These are phyloP conservation scores for Esteya vermicola DNA, from an alignment of 2,329 filamentous ascomycete species.

Conservation along the genomic window DNA sequence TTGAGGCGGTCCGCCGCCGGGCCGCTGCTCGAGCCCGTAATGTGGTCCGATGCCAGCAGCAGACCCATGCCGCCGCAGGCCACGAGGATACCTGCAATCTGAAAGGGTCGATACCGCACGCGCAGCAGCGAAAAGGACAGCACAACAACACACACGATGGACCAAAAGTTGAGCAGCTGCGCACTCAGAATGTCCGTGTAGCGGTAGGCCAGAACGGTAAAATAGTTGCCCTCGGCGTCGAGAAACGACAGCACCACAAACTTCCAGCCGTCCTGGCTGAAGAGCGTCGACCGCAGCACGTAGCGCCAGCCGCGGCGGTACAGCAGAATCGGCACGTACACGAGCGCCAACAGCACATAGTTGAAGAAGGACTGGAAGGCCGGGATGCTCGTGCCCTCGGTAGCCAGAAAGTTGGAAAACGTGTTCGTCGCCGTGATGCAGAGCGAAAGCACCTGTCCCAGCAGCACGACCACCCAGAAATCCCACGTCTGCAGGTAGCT, in stretches of 20 bases:
- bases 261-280: slow-evolving; percentile 74
- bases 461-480: slow-evolving; percentile 70
- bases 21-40: slow-evolving; percentile 61
- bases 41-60: slow-evolving; percentile 74
- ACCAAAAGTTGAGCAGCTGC: slow-evolving; percentile 97
- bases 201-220: slow-evolving; percentile 85
- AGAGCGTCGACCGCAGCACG: slow-evolving; percentile 46
- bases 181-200: slow-evolving; percentile 86
- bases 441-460: slow-evolving; percentile 76
- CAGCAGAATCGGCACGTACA: slow-evolving; percentile 71
- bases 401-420: slow-evolving; percentile 61
- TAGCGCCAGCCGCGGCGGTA: slow-evolving; percentile 64
- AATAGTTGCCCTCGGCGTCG: slow-evolving; percentile 96
- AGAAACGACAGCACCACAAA: slow-evolving; percentile 86
- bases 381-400: slow-evolving; percentile 61
- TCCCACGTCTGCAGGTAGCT: slow-evolving; percentile 71
- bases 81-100: slow-evolving; percentile 75
- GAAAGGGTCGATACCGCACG: slow-evolving; percentile 80
- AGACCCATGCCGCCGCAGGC: slow-evolving; percentile 86
- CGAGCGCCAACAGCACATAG: slow-evolving; percentile 67
- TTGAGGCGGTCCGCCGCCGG: slow-evolving; percentile 60
- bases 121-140: slow-evolving; percentile 70
- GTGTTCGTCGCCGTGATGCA: slow-evolving; percentile 92
- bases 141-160: slow-evolving; percentile 81
- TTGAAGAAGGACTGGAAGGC: slow-evolving; percentile 95